Conservation (phyloP, 169 alveolate genomes). For the Pseudocohnilembus persalinus region DNA sequence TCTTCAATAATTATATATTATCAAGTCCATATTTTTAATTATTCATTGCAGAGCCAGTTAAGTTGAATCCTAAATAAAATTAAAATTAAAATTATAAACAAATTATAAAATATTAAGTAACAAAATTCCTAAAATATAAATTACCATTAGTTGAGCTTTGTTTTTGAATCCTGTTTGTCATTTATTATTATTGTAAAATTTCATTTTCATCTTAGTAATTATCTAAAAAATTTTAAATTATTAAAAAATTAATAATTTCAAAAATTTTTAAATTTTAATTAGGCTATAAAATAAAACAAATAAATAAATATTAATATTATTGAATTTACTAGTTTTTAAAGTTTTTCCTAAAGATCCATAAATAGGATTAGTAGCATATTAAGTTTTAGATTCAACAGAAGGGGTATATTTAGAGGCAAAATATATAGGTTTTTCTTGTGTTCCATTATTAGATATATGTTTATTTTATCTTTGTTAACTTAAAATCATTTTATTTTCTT, state of each 20-base stretch:
- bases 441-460: neutral
- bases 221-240: neutral
- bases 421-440: neutral
- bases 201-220: neutral
- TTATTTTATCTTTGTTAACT: neutral
- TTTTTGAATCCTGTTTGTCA: neutral
- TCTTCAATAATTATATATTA: neutral
- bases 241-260: too few relatives aligned
- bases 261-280: too few relatives aligned
- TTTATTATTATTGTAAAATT: neutral
- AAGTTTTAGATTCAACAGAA: neutral
- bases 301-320: too few relatives aligned
- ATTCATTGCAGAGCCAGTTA: neutral
- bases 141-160: neutral
- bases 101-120: too few relatives aligned
- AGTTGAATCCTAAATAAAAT: neutral
- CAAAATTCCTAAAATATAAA: too few relatives aligned
- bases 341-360: neutral
- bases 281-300: too few relatives aligned
- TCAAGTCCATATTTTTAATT: neutral
- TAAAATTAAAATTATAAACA: too few relatives aligned
- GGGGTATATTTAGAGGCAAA: neutral
- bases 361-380: neutral
- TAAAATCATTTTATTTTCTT: too few relatives aligned
- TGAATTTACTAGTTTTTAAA: too few relatives aligned